phyloP scores from a whole-genome alignment of 1,139 yeast species.

The Barnettozyma hawaiiensis region DNA sequence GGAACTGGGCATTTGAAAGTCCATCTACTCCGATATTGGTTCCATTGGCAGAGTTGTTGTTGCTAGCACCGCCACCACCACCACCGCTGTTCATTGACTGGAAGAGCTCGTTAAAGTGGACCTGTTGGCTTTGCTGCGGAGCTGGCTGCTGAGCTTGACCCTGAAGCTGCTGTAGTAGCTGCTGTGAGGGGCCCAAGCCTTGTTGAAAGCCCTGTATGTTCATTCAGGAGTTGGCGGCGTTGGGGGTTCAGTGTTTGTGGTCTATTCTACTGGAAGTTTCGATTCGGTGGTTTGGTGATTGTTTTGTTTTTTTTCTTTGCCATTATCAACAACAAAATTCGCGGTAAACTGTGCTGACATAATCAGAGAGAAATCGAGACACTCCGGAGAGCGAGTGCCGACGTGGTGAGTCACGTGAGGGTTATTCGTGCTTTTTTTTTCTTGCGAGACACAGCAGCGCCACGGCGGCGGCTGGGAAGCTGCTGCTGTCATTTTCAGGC shows the following conservation, averaged over 20 bases:
- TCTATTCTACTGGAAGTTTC: not conserved
- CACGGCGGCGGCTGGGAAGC: too few species aligned
- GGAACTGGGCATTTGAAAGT: slow-evolving; percentile 30
- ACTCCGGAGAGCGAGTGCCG: too few species aligned
- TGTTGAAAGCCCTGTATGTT: slow-evolving; percentile 24
- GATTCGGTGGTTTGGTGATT: not conserved
- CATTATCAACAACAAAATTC: not conserved
- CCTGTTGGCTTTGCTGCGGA: slow-evolving; percentile 15
- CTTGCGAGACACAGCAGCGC: too few species aligned
- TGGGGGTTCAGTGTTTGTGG: not conserved
- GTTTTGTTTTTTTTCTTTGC: slow-evolving; percentile 3
- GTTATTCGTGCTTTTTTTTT: too few species aligned
- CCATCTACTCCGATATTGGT: slow-evolving; percentile 7
- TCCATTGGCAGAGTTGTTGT: slow-evolving; percentile 5
- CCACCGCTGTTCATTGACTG: slow-evolving; percentile 28
- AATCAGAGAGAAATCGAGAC: not conserved
- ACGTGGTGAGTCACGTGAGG: not conserved
- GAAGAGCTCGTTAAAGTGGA: slow-evolving; percentile 30
- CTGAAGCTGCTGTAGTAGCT: slow-evolving; percentile 21
- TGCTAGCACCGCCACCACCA: slow-evolving; percentile 14
- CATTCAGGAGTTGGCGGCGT: slow-evolving; percentile 12
- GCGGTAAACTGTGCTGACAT: not conserved
- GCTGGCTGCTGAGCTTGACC: slow-evolving; percentile 18
- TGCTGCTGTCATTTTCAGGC: not conserved
- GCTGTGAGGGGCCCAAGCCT: slow-evolving; percentile 23